Base-by-base conservation (phyloP, 116 monocot species). In the Zostera marina region DNA sequence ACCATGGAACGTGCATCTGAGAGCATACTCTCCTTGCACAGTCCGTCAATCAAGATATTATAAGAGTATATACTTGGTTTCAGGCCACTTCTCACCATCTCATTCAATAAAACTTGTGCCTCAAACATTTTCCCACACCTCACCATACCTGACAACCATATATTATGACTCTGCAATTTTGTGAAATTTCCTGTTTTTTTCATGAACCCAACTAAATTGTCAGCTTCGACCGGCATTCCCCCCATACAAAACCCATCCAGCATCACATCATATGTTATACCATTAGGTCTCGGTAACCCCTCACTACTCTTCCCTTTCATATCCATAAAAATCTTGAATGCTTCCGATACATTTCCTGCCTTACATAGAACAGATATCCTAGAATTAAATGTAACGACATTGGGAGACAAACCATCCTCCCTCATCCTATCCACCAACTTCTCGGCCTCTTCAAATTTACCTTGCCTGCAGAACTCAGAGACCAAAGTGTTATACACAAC, bases 351-450 rank as follows among this genome's bases (percentile, higher is more conserved):
- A 64, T 59, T 74, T 23, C 90, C 85, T 0, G 69, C 65, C 54
- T 82, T 96, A 57, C 96, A 89, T 45, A 96, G 80, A 3, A 67
- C 82, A 0, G 96, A 89, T 44, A 96, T 85, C 72, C 96, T 73
- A 8, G 82, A 64, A 66, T 89, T 96, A 65, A 96, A 96, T 3
- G 96, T 96, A 7, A 89, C 89, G 14, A 89, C 85, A 76, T 96
- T 73, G 0, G 96, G 96, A 24, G 51, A 42, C 5, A 89, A 41
- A 22, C 78, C 77, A 6, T 80, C 64, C 24, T 47, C 43, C 39
- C 76, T 77, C 90, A 96, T 96, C 70, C 70, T 74, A 42, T 77
- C 79, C 19, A 90, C 82, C 60, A 96, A 47, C 24, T 25, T 78
- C 71, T 90, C 96, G 2, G 89, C 96, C 52, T 89, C 80, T 0